Conservation (phyloP, 2,329 filamentous ascomycete species). For the Monosporascus ibericus region DNA sequence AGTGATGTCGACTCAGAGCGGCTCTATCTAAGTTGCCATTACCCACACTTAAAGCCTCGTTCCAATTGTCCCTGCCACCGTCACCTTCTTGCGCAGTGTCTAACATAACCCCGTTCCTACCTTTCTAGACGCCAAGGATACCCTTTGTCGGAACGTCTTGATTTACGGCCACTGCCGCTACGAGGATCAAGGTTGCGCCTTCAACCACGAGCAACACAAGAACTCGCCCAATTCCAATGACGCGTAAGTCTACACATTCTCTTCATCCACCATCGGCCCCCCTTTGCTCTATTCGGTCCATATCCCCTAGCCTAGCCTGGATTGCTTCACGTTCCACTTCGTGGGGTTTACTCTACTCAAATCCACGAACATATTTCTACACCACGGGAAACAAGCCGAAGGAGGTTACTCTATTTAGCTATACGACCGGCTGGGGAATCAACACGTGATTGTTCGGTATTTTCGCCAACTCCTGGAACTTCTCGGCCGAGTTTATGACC, state of each 20-base stretch:
- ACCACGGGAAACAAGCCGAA: too few relatives aligned
- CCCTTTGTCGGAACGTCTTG: constrained; percentile 83
- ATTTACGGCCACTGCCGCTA: constrained; percentile 93
- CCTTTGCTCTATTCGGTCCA: neutral
- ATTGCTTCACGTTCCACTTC: neutral
- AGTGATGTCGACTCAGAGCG: too few relatives aligned
- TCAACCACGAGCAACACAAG: constrained; percentile 77
- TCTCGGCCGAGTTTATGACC: too few relatives aligned
- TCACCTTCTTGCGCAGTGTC: constrained; percentile 2
- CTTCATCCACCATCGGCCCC: neutral
- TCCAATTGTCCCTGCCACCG: constrained; percentile 8
- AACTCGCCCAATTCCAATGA: constrained; percentile 31
- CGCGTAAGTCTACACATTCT: constrained; percentile 20
- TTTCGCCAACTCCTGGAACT: too few relatives aligned
- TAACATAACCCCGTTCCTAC: neutral
- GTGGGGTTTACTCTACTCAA: too few relatives aligned
- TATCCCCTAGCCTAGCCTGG: neutral
- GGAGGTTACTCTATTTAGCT: too few relatives aligned
- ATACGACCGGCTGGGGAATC: too few relatives aligned
- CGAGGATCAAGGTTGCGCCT: constrained; percentile 84
- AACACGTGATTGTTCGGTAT: too few relatives aligned
- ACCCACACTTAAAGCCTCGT: too few relatives aligned
- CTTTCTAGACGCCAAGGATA: constrained; percentile 71
- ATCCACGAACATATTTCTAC: too few relatives aligned
- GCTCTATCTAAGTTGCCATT: too few relatives aligned